Conservation (phyloP, 2,329 filamentous ascomycete genomes). For the Aureobasidium sp. region DNA sequence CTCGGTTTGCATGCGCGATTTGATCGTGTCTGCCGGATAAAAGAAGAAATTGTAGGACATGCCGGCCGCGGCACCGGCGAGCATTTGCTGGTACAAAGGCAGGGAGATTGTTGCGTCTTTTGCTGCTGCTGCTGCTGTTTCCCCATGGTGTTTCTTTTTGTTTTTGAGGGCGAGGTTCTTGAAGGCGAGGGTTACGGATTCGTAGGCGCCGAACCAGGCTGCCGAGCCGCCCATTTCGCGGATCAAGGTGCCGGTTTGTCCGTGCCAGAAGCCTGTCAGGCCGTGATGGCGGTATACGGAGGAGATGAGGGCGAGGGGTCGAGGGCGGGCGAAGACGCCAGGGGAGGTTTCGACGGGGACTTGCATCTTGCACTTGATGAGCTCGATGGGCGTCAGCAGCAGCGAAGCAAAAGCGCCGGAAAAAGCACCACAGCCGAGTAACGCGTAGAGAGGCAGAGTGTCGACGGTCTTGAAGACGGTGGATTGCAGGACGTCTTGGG, state of each 20-base stretch:
- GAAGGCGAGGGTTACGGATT: conserved; percentile 68
- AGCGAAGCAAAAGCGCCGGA: conserved; percentile 85
- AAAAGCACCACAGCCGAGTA: conserved; percentile 75
- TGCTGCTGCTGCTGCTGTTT: conserved; percentile 26
- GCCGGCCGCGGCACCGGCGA: conserved; percentile 80
- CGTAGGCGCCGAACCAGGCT: conserved; percentile 91
- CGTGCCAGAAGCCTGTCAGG: conserved; percentile 84
- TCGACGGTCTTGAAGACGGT: conserved; percentile 49
- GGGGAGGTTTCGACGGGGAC: conserved; percentile 40
- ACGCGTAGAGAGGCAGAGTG: conserved; percentile 63
- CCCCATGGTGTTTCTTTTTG: conserved; percentile 18
- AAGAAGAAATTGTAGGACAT: conserved; percentile 96
- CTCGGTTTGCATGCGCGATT: conserved; percentile 91
- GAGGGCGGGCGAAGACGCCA: conserved; percentile 42
- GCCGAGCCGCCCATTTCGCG: conserved; percentile 88
- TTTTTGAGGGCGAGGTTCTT: conserved; percentile 42
- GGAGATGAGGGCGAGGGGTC: conserved; percentile 63
- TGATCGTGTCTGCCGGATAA: conserved; percentile 95
- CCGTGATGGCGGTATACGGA: conserved; percentile 80
- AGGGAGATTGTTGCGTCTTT: conserved; percentile 52
- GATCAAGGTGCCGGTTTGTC: conserved; percentile 86
- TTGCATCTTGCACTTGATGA: conserved; percentile 98
- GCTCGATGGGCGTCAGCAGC: conserved; percentile 87
- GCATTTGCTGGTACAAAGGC: conserved; percentile 77
- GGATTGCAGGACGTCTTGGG: conserved; percentile 56